phyloP scores from a whole-genome alignment of 164 flowering plant species.

The Umbilicus rupestris region DNA sequence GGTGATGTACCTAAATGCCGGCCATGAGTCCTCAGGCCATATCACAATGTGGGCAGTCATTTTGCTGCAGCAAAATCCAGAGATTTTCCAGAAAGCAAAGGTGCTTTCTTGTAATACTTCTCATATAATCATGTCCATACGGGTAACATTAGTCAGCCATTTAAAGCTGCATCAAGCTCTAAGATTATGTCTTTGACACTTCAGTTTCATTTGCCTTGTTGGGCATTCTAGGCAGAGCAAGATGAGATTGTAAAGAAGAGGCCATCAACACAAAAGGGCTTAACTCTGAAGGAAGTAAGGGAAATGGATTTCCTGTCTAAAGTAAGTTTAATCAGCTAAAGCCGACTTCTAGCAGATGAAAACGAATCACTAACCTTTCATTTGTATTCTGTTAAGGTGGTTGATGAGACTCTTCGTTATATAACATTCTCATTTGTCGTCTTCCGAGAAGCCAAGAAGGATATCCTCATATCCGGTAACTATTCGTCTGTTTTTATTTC shows the following conservation, averaged over 20 bases:
- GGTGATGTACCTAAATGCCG: slow-evolving; percentile 88
- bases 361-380: not conserved
- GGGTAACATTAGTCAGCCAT: not conserved
- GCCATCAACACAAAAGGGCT: slow-evolving; percentile 49
- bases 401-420: slow-evolving; percentile 76
- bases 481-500: slow-evolving; percentile 7
- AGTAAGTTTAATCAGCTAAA: slow-evolving; percentile 22
- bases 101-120: slow-evolving; percentile 18
- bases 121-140: not conserved
- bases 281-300: slow-evolving; percentile 56
- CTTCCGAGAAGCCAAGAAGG: slow-evolving; percentile 57
- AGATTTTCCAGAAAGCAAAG: slow-evolving; percentile 59
- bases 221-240: slow-evolving; percentile 54
- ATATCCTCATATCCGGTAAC: slow-evolving; percentile 47
- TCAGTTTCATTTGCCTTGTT: not conserved
- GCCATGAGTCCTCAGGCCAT: slow-evolving; percentile 97
- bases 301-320: slow-evolving; percentile 70
- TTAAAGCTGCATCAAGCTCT: not conserved
- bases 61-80: slow-evolving; percentile 60
- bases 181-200: not conserved
- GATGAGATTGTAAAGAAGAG: slow-evolving; percentile 49
- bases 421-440: slow-evolving; percentile 53
- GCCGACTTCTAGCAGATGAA: not conserved
- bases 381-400: slow-evolving; percentile 32
- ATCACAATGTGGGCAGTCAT: slow-evolving; percentile 77